Percentiles rank a stretch among this genome's conserved stretches.
Evolutionary conservation across 202 grass and related monocot species (phyloP).

Genomic region (Dendrocalamus latiflorus): DNA sequence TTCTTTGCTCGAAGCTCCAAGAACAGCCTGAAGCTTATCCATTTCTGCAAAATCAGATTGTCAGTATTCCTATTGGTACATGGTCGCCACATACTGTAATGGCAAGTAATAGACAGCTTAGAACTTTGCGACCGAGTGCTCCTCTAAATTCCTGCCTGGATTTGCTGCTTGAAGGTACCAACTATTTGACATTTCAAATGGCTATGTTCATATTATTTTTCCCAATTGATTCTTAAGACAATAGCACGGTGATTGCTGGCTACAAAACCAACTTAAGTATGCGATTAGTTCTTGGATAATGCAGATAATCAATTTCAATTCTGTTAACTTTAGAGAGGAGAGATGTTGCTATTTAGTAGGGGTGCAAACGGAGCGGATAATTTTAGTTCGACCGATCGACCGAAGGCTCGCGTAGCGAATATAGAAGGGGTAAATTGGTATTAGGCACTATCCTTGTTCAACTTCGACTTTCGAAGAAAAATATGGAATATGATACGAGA

Average conservation of each 20-base stretch:
- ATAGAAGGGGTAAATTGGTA: too few relatives aligned
- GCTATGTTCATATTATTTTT: neutral
- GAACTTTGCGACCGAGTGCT: slow-evolving; percentile 36
- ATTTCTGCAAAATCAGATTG: slow-evolving; percentile 46
- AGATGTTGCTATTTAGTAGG: too few relatives aligned
- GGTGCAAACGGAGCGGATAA: too few relatives aligned
- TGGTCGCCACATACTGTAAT: slow-evolving; percentile 50
- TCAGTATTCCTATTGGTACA: slow-evolving; percentile 54
- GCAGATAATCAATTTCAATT: slow-evolving; percentile 21
- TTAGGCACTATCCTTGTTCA: too few relatives aligned
- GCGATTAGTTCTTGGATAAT: slow-evolving; percentile 18
- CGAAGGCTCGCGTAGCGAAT: too few relatives aligned
- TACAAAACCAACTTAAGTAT: slow-evolving; percentile 21
- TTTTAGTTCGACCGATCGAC: too few relatives aligned
- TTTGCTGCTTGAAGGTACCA: slow-evolving; percentile 56
- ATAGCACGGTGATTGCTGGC: neutral
- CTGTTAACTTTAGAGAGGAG: too few relatives aligned
- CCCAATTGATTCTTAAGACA: slow-evolving; percentile 7
- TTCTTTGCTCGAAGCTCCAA: slow-evolving; percentile 59
- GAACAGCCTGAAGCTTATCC: slow-evolving; percentile 37
- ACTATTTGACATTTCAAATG: slow-evolving; percentile 29
- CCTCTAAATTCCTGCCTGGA: slow-evolving; percentile 54
- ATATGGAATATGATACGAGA: too few relatives aligned
- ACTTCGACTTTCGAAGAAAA: too few relatives aligned
- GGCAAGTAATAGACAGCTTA: slow-evolving; percentile 42